Base-by-base conservation (phyloP, 2,329 filamentous ascomycete genomes). In the Aspergillus costaricaensis region DNA sequence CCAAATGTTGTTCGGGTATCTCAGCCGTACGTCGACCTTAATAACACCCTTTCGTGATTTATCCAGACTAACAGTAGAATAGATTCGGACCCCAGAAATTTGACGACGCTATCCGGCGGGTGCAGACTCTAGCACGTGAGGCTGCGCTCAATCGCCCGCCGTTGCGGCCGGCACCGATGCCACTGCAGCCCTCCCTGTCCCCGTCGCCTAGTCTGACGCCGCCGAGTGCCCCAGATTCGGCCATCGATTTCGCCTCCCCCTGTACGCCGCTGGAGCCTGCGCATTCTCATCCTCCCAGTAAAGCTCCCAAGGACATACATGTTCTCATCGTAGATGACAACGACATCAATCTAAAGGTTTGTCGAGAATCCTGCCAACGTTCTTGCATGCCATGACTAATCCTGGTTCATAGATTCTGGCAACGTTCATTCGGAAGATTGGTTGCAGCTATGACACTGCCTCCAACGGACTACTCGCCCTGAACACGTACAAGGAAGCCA, bases 251-350 rank as follows among this genome's bases (percentile, higher is more conserved):
- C 21, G n/a, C 25, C 25, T 17, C 52, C 5, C 39, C 39, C 6
- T 30, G 23, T 21, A 14, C 51, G 30, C 32, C 51, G 10, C 14
- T 41, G 6, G 19, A 27, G 10, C 8, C 14, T 2, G 12, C 27
- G 2, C 21, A 32, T 41, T 7, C 19, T 19, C 17, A 48, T n/a
- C 27, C 49, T 2, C 32, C 32, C 7, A n/a, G 32, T 4, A 52
- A 59, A 23, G 32, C 44, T 2, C 43, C 43, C 4, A 49, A 53
- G 12, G 21, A 50, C 54, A 60, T 58, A 32, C 68, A 67, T 52
- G 64, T 77, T 9, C 68, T 78, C 1, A 65, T 79, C 2, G 76
- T 79, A 2, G 76, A 78, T 58, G 76, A 78, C 57, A 78, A 78
- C 57, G 68, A 71, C 2, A 76, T 79, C 57, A 78, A 79, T 48